Evolutionary conservation across 2,329 filamentous ascomycete genomes (phyloP), one percentile per base, ranked within the genome.

Genomic region (Hymenoscyphus fraxineus): DNA sequence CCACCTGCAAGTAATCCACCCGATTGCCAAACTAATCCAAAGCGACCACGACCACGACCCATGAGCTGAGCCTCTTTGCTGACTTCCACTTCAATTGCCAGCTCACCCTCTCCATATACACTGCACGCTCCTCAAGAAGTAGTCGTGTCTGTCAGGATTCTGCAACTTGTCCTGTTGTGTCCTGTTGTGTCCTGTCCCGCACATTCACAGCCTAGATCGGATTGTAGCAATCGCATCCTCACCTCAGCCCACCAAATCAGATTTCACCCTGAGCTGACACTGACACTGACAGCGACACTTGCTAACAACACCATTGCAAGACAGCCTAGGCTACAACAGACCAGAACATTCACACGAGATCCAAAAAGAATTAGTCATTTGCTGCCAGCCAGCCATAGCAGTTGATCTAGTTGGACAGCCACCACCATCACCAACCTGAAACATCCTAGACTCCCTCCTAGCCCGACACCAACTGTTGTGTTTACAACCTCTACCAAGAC

Each of bases 11-110:
- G 47, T 12, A 54, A 54, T 22, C 44, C 44, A 22, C 19, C 47
- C 47, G 12, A 22, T 54, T 16, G 15, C 13, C n/a, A 44, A 27
- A 27, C 27, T 27, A 27, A 27, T 27, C 41, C 15, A 7, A 6
- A 44, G 13, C 19, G 4, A 54, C n/a, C 47, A 27, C 19, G 13
- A 51, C 13, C 47, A 27, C 19, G 13, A 51, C 13, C 47, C 47
- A 22, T 54, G 10, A 51, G 44, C 44, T 51, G 44, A 54, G 47
- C 47, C 47, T 54, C 47, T 54, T 54, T 54, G 19, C 47, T 54
- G 22, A 54, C 47, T 54, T 54, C 35, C 35, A 35, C 35, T 35
- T 54, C 47, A 22, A 54, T 27, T 54, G 47, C 47, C 47, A 54
- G 47, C 47, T 22, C 19, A 27, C 19, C 22, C 19, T 54, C 22